phyloP scores from a whole-genome alignment of 768 basidiomycete species.

The Lactifluus piperatus region DNA sequence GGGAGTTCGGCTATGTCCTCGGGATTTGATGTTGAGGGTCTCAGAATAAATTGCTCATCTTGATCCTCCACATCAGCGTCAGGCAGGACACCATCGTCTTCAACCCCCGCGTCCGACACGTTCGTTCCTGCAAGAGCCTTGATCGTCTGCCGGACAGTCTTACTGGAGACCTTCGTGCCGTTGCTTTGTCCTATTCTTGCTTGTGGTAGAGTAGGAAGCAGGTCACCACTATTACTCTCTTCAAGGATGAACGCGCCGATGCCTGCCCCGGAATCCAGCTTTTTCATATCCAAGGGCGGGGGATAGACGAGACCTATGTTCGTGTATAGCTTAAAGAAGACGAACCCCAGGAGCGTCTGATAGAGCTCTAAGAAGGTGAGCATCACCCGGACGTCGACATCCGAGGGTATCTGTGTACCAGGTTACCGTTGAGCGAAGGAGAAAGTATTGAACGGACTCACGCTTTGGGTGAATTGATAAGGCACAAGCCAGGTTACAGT shows the following conservation, averaged over 20 bases:
- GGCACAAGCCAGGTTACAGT: conserved; percentile 93
- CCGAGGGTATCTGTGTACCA: conserved; percentile 65
- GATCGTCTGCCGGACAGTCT: conserved; percentile 55
- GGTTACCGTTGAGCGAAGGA: conserved; percentile 3
- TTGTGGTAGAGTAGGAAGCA: conserved; percentile 19
- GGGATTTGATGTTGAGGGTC: conserved; percentile 44
- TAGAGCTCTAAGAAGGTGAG: conserved; percentile 97
- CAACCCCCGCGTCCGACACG: conserved; percentile 26
- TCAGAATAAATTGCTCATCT: conserved; percentile 61
- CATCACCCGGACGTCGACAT: conserved; percentile 98
- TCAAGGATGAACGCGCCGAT: conserved; percentile 81
- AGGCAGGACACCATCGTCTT: conserved; percentile 26
- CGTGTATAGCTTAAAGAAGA: conserved; percentile 97
- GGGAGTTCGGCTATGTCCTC: conserved; percentile 44
- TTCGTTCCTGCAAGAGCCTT: conserved; percentile 36
- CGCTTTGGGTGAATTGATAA: conserved; percentile 94
- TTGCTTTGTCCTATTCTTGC: conserved; percentile 28
- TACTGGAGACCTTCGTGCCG: conserved; percentile 43
- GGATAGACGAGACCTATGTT: conserved; percentile 90
- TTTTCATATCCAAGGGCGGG: conserved; percentile 76
- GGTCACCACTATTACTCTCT: conserved; percentile 30
- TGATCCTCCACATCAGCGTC: conserved; percentile 25
- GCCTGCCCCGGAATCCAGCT: conserved; percentile 80
- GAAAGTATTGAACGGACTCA: conserved; percentile 30
- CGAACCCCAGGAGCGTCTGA: conserved; percentile 91